Conservation (phyloP, 805 yeast genomes). For the Saccharomycopsis schoenii region DNA sequence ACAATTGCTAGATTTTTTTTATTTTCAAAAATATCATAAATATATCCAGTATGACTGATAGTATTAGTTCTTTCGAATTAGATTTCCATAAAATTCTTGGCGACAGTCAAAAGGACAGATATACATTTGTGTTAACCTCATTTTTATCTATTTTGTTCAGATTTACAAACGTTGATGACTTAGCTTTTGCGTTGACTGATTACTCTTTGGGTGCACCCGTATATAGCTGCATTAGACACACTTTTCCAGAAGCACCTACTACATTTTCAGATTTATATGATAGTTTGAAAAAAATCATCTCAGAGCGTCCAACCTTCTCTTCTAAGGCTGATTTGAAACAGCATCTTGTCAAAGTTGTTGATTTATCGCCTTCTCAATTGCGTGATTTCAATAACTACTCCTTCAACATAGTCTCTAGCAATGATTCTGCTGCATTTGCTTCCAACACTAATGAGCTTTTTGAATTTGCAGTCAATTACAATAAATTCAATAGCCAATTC, state of each 20-base stretch:
- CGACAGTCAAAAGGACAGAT: background rate
- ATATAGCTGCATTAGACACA: slow-evolving; percentile 13
- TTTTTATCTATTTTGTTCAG: slow-evolving; percentile 15
- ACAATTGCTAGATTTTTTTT: background rate
- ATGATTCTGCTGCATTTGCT: background rate
- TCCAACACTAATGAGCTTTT: slow-evolving; percentile 2
- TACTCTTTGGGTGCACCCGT: background rate
- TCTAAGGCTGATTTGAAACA: background rate
- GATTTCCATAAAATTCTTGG: background rate
- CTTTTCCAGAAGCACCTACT: slow-evolving; percentile 14
- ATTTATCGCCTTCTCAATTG: slow-evolving; percentile 14
- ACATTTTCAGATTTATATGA: slow-evolving; percentile 5
- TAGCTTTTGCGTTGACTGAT: slow-evolving; percentile 15
- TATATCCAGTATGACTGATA: background rate
- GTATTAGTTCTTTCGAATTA: background rate
- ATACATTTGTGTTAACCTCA: slow-evolving; percentile 8
- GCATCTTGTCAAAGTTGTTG: slow-evolving; percentile 6
- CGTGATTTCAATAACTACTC: slow-evolving; percentile 17
- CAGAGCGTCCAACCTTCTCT: slow-evolving; percentile 1
- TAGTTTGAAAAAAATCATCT: background rate
- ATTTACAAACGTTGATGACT: slow-evolving; percentile 18
- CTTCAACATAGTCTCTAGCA: slow-evolving; percentile 6
- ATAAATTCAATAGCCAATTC: slow-evolving; percentile 20
- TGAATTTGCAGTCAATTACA: slow-evolving; percentile 13
- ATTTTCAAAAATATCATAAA: too few relatives aligned